These are phyloP conservation scores for Leccinum uliginosum DNA, from an alignment of 768 basidiomycete species.

Conservation along the genomic window DNA sequence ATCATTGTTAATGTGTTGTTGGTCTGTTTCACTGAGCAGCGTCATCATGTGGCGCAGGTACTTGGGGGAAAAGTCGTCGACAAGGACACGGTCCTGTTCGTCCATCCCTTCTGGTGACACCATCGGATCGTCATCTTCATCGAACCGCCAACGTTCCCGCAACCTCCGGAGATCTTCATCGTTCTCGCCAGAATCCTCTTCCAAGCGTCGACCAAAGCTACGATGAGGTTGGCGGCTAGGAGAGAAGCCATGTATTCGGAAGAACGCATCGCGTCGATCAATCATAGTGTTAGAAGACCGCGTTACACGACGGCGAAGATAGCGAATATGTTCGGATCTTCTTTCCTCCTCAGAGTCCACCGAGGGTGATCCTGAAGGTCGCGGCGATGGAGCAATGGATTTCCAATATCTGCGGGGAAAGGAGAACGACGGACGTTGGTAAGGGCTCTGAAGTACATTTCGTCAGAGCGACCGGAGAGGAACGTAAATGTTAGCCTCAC, in stretches of 20 bases:
- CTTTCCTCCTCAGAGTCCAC: conserved; percentile 21
- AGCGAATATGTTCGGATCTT: conserved; percentile 22
- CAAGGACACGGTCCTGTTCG: conserved; percentile 62
- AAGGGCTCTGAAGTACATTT: conserved; percentile 50
- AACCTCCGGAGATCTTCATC: conserved; percentile 42
- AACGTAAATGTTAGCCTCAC: conserved; percentile 36
- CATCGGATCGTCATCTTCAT: conserved; percentile 56
- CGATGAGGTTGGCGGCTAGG: conserved; percentile 6
- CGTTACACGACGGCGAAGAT: conserved; percentile 69
- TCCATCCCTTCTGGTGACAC: conserved; percentile 57
- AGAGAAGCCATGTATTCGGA: conserved; percentile 22
- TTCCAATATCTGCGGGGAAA: conserved; percentile 67
- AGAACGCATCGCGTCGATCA: conserved; percentile 56
- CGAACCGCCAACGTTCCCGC: conserved; percentile 64
- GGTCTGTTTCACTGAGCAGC: conserved; percentile 52
- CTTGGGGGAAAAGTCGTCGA: conserved; percentile 68
- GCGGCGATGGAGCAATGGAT: conserved; percentile 42
- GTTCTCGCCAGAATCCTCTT: conserved; percentile 20
- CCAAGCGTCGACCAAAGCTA: conserved; percentile 25
- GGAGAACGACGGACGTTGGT: conserved; percentile 57
- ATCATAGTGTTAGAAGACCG: conserved; percentile 77
- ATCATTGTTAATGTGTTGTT: conserved; percentile 48
- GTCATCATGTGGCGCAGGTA: conserved; percentile 54
- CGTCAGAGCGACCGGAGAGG: background rate
- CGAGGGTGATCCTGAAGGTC: conserved; percentile 30